Evolutionary conservation across 495 filamentous ascomycete species (phyloP), one percentile per base, ranked within the genome.

Genomic region (Lasiosphaeriaceae sp.): DNA sequence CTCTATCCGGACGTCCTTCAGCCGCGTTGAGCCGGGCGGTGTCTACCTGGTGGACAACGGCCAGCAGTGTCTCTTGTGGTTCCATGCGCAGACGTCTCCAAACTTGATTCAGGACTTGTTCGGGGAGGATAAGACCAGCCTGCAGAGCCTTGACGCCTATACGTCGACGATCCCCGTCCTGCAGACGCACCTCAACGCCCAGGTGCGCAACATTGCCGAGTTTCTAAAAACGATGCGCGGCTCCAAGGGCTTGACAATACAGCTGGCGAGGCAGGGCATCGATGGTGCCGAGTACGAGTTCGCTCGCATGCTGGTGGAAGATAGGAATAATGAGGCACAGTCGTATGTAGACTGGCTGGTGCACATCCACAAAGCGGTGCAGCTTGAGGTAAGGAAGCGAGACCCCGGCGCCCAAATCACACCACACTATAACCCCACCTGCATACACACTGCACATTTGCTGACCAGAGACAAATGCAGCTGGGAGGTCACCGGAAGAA

Each of bases 331-430:
- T 60, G 94, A 99, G 73, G 94, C 94, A 31, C 90, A 93, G 71
- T 93, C 88, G 62, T 97, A 99, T 74, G 94, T 97, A 17, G 94
- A 99, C 74, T 99, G 94, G 94, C 73, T 99, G 71, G 94, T 99
- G 52, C 90, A 96, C 73, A 76, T 97, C 49, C 94, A 99, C 68
- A 86, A 92, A 62, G 86, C 88, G 65, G 90, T 97, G 57, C 92
- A 95, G 69, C 73, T 96, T 55, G 93, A 97, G 80, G 86, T 87
- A 67, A 72, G 83, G n/a, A 56, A 31, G 5, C 39, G 8, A n/a
- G 12, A n/a, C 3, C 16, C 8, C 26, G 4, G 34, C 22, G 9
- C n/a, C n/a, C n/a, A n/a, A n/a, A n/a, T n/a, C n/a, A n/a, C n/a
- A n/a, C n/a, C n/a, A n/a, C n/a, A n/a, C n/a, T 31, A 31, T 31